Base-by-base conservation (phyloP, 495 filamentous ascomycete genomes). In the Hyaloscypha variabilis region DNA sequence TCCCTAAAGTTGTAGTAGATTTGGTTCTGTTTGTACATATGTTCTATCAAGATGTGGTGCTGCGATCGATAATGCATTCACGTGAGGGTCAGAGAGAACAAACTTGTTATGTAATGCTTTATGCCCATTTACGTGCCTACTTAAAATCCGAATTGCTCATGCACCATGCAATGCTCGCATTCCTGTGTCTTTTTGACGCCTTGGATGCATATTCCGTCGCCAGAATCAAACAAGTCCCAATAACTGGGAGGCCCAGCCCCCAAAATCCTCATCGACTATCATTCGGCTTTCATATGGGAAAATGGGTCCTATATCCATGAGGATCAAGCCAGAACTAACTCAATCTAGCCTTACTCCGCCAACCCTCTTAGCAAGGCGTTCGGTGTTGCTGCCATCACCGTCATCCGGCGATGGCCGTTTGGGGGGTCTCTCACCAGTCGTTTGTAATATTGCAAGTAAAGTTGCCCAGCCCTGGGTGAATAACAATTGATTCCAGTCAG, bases 291-390 rank as follows among this genome's bases (percentile, higher is more conserved):
- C 51, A 54, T 54, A 30, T 46, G 28, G n/a, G 10, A 53, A 51
- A 64, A 26, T 11, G 14, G 53, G 42, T 62, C 68, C 68, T 67
- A 70, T 55, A 67, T 59, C 55, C 52, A 42, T 52, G 55, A 71
- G 65, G 69, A 60, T 67, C 58, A 62, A 66, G 63, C 62, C 67
- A 64, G 63, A 42, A 60, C 55, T 58, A 46, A 23, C 55, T 63
- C 69, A 73, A 19, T 69, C 93, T 87, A 97, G 83, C 87, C 92
- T 97, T 93, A 96, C 87, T 86, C 91, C 91, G 90, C 94, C 93
- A 83, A 97, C 90, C 85, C 92, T 90, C 89, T 97, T 97, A 97
- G 94, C 88, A 92, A 97, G 90, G 73, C 88, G 88, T 85, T 91
- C 91, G 72, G 75, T 72, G 69, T 69, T 74, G 69, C 72, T 64